Evolutionary conservation across 805 yeast genomes (phyloP), one percentile per base, ranked within the genome.

Genomic region (Ogataea zsoltii): DNA sequence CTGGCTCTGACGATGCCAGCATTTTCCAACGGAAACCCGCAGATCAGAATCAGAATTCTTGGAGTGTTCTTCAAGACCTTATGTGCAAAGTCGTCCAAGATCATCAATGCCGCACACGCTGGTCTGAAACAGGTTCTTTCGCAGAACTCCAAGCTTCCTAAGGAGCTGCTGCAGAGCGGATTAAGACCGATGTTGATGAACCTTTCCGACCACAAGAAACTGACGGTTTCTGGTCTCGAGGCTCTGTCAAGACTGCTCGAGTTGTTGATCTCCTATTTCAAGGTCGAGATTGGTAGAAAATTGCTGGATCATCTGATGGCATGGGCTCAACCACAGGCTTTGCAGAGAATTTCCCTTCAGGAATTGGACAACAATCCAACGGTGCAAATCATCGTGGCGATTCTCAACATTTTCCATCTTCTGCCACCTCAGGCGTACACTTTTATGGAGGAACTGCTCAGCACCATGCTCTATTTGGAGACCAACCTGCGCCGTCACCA

Each of bases 31-130:
- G 82, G 86, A 5, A 63, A 63, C 33, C 63, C 64, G 9, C 85
- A 87, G 48, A 85, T 92, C 2, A 73, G 97, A 58, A 83, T 89
- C 29, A 74, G 92, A 57, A 88, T 94, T 37, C 73, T 95, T 49
- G 96, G 96, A 5, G 97, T 94, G 0, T 92, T 94, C 63, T 94
- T 94, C 77, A 92, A 91, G 61, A 91, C 97, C 0, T 75, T 94
- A 61, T 82, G 94, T 60, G 87, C 91, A 41, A 83, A 83, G 38
- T 88, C 96, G 0, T 79, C 85, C 4, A 87, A 86, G 51, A 91
- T 91, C 15, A 91, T 94, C 44, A 88, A 89, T 60, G 97, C 98
- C 3, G 96, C 99, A 1, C 92, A 91, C 58, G 79, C 80, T 37
- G 99, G 97, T 1, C 71, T 94, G 52, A 84, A 86, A 53, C 79